Evolutionary conservation across 768 basidiomycete species (phyloP).

Genomic region (Clavaria fumosa): DNA sequence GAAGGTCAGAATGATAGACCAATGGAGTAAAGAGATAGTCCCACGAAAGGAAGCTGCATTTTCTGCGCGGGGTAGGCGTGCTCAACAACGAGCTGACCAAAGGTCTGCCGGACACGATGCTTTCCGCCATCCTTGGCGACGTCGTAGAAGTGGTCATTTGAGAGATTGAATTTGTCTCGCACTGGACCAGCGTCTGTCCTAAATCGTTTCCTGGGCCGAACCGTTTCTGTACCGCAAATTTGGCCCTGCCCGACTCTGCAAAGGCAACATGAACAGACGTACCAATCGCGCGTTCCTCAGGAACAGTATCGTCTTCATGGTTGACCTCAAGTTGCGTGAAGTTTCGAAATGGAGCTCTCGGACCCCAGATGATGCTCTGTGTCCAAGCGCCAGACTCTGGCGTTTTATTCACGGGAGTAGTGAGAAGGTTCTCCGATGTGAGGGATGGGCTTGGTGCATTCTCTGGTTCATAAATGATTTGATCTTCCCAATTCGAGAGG

Average conservation of each 20-base stretch:
- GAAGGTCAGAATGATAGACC: constrained; percentile 5
- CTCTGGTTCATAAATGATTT: constrained; percentile 56
- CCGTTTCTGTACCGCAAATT: constrained; percentile 28
- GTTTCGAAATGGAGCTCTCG: constrained; percentile 57
- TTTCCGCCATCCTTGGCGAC: constrained; percentile 80
- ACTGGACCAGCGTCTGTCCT: constrained; percentile 42
- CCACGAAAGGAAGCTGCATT: constrained; percentile 86
- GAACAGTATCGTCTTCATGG: constrained; percentile 49
- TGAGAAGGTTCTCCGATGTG: constrained; percentile 35
- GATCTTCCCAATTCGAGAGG: constrained; percentile 84
- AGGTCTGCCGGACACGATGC: constrained; percentile 90
- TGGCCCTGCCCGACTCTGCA: constrained; percentile 6
- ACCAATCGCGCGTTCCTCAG: constrained; percentile 43
- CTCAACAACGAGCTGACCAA: constrained; percentile 89
- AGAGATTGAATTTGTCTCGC: constrained; percentile 88
- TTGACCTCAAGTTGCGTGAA: constrained; percentile 73
- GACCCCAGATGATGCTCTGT: constrained; percentile 82
- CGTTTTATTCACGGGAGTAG: constrained; percentile 61
- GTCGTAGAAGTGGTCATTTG: constrained; percentile 93
- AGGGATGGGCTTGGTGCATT: constrained; percentile 14
- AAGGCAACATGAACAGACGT: constrained; percentile 11
- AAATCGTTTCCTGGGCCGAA: constrained; percentile 50
- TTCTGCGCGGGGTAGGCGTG: constrained; percentile 94
- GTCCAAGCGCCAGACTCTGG: constrained; percentile 82
- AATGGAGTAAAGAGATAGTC: constrained; percentile 14